A percentile compares a stretch with the other conserved stretches of the same genome.
Evolutionary conservation across 768 basidiomycete genomes (phyloP).

Genomic region (Phaeotremella fagi): DNA sequence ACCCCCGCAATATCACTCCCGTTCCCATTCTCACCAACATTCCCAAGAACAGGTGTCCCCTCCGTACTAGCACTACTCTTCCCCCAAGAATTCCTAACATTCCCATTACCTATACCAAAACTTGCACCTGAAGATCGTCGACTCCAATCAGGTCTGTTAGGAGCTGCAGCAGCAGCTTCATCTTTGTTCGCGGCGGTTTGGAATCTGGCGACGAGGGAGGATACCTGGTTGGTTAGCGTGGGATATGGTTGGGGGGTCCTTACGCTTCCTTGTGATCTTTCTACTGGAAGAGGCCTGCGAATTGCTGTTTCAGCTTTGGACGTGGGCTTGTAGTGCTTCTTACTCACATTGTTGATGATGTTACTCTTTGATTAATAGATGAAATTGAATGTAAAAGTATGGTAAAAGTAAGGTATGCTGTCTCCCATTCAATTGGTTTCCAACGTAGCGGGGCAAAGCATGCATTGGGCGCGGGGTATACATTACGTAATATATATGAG

Average conservation of each 20-base stretch:
- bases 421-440: no score
- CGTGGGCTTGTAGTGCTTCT: no score
- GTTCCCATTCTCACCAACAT: not conserved
- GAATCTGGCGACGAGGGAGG: constrained; percentile 36
- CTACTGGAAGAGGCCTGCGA: constrained; percentile 41
- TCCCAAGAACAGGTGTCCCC: not conserved
- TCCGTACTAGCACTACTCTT: not conserved
- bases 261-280: constrained; percentile 37
- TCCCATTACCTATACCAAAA: not conserved
- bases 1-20: not conserved
- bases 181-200: constrained; percentile 36
- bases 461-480: no score
- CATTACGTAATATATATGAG: no score
- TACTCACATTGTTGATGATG: no score
- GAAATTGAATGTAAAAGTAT: no score
- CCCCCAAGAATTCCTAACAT: not conserved
- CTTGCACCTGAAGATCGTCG: not conserved
- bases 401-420: no score
- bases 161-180: constrained; percentile 13
- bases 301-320: no score
- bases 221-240: constrained; percentile 20
- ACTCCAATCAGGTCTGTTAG: not conserved
- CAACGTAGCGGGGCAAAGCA: no score
- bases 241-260: constrained; percentile 1
- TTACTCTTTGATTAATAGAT: no score